Base-by-base conservation (phyloP, 129 eudicot genomes). In the Chrysanthemum lavandulifolium region DNA sequence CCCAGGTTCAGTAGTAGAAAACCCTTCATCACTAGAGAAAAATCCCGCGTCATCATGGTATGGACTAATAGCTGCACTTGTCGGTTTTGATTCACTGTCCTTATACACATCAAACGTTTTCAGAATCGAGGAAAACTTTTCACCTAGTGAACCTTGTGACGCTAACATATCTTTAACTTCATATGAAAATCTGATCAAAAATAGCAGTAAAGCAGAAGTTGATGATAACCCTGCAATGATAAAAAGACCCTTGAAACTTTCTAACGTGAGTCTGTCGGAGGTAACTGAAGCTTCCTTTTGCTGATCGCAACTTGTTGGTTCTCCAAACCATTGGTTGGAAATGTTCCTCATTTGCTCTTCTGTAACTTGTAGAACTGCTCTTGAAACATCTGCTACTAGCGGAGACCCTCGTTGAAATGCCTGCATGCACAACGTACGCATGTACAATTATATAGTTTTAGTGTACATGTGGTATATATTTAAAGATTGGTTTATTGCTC, bases 321-420 rank as follows among this genome's bases (percentile, higher is more conserved):
- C 51, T 33, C 74, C 74, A 16, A 69, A 69, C 74, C 64, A 69
- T 54, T 54, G 74, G 29, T 33, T 54, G 12, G 74, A 29, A 53
- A 69, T 69, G 51, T 69, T 69, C 31, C 12, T 31, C 64, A 69
- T 69, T 31, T 69, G 63, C 11, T 69, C 63, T 15, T 69, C 74
- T 54, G 74, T 69, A 49, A 69, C 74, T 69, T 69, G 64, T 29
- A 69, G 74, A 27, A 69, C 64, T 2, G 64, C 74, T 14, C 52
- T 54, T 0, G 74, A 69, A 27, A 69, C 51, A 53, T 69, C 74
- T 25, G 33, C 63, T 49, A 69, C 63, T 19, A 69, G 51, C 0
- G 74, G 64, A 45, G 74, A 69, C 52, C 63, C 74, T 69, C 13
- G 54, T n/a, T 25, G 74, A 53, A 69, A 69, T 33, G 76, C 76